Conservation (phyloP, 2,329 filamentous ascomycete genomes). For the Dothiorella sarmentorum region DNA sequence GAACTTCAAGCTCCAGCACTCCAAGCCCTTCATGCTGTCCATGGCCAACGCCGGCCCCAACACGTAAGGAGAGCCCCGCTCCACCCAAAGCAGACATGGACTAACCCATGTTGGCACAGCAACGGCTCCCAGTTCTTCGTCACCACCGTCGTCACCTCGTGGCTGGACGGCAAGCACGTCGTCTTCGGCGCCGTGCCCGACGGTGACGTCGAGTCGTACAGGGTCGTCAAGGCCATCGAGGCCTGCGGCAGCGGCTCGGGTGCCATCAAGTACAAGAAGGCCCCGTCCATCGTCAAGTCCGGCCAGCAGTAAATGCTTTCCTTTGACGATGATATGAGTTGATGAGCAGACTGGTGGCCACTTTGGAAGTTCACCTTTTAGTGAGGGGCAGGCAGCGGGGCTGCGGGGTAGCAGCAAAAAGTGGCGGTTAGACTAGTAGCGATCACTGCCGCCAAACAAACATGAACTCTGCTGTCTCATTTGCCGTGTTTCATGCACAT, state of each 20-base stretch:
- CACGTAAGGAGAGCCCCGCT: slow-evolving; percentile 56
- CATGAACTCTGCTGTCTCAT: slow-evolving; percentile 12
- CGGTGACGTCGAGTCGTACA: slow-evolving; percentile 52
- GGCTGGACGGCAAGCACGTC: slow-evolving; percentile 77
- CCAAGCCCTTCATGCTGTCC: slow-evolving; percentile 73
- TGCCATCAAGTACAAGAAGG: slow-evolving; percentile 49
- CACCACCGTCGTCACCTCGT: slow-evolving; percentile 64
- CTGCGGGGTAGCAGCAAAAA: slow-evolving; percentile 19
- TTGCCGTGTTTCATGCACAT: not conserved
- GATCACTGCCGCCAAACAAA: slow-evolving; percentile 7
- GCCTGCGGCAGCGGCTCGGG: slow-evolving; percentile 55
- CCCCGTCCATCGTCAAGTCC: slow-evolving; percentile 52
- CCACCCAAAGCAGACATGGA: not conserved
- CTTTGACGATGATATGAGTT: slow-evolving; percentile 11
- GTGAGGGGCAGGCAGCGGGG: slow-evolving; percentile 14
- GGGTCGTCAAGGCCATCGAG: slow-evolving; percentile 59
- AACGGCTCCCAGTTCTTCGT: slow-evolving; percentile 74
- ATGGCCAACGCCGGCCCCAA: slow-evolving; percentile 96
- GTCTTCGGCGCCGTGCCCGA: slow-evolving; percentile 72
- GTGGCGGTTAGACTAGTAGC: slow-evolving; percentile 17
- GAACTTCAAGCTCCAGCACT: slow-evolving; percentile 80
- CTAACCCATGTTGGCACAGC: slow-evolving; percentile 38
- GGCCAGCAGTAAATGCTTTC: slow-evolving; percentile 36
- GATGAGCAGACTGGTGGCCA: slow-evolving; percentile 3
- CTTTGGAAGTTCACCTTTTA: not conserved